Percentiles rank a stretch among this genome's conserved stretches.
Conservation (phyloP, 345 rosid genomes). For the Bruguiera parviflora region DNA sequence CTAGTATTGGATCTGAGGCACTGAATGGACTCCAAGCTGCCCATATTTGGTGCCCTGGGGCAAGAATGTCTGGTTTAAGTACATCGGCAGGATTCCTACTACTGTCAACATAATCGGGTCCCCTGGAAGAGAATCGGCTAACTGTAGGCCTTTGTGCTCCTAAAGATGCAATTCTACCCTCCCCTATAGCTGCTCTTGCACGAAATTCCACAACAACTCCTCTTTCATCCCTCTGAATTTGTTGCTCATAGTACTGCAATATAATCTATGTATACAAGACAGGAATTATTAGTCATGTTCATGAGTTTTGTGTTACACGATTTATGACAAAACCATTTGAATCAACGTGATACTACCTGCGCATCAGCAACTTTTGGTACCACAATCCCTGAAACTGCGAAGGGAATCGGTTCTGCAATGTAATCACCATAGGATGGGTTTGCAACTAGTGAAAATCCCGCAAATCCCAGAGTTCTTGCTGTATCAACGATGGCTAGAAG, state of each 20-base stretch:
- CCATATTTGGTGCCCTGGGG: slow-evolving; percentile 93
- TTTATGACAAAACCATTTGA: background rate
- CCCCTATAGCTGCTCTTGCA: slow-evolving; percentile 51
- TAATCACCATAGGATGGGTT: slow-evolving; percentile 59
- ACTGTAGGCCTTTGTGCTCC: slow-evolving; percentile 51
- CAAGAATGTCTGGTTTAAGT: slow-evolving; percentile 76
- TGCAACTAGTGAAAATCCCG: slow-evolving; percentile 64
- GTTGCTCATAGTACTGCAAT: slow-evolving; percentile 55
- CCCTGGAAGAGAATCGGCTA: slow-evolving; percentile 77
- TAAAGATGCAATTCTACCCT: slow-evolving; percentile 60
- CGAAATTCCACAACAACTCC: slow-evolving; percentile 41
- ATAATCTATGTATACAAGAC: slow-evolving; percentile 35
- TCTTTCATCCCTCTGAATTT: slow-evolving; percentile 35
- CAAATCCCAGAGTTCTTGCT: slow-evolving; percentile 52
- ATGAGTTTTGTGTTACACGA: background rate
- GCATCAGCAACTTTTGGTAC: slow-evolving; percentile 58
- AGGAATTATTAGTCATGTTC: background rate
- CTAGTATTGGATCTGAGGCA: slow-evolving; percentile 50
- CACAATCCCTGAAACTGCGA: slow-evolving; percentile 49
- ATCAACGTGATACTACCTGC: slow-evolving; percentile 37
- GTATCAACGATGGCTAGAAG: slow-evolving; percentile 53
- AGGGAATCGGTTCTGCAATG: slow-evolving; percentile 61
- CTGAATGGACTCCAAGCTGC: slow-evolving; percentile 92
- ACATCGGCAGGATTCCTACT: slow-evolving; percentile 52
- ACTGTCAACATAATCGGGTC: slow-evolving; percentile 59